Conservation (phyloP, 768 basidiomycete genomes). For the Lanmaoa rubissima region DNA sequence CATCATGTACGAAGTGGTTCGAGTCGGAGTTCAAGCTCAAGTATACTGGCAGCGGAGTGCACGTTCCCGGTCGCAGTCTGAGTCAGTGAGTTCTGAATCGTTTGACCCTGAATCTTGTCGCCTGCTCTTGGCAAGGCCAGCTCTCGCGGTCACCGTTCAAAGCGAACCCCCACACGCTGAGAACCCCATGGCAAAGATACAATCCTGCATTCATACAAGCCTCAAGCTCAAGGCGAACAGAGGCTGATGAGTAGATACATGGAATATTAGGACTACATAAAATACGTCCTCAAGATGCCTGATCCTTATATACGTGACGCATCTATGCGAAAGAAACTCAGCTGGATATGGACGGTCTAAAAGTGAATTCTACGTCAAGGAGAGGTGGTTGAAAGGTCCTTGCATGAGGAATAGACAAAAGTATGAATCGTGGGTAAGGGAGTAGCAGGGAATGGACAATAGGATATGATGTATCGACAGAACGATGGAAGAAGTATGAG, state of each 20-base stretch:
- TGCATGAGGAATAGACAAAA: slow-evolving; percentile 9
- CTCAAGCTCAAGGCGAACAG: slow-evolving; percentile 5
- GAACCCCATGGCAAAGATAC: slow-evolving; percentile 9
- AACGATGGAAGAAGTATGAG: slow-evolving; percentile 7
- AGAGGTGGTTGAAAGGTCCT: slow-evolving; percentile 1
- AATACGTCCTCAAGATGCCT: slow-evolving; percentile 37
- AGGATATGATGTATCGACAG: slow-evolving; percentile 19
- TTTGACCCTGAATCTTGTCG: neutral
- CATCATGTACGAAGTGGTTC: no score
- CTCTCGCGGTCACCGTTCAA: neutral
- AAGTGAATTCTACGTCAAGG: slow-evolving; percentile 21
- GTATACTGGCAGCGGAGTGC: neutral
- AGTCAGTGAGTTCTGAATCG: no score
- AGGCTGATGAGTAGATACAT: slow-evolving; percentile 26
- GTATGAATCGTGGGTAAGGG: slow-evolving; percentile 4
- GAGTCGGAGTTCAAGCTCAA: slow-evolving; percentile 9
- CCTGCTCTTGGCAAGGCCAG: neutral
- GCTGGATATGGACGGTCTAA: slow-evolving; percentile 20
- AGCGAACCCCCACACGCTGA: neutral
- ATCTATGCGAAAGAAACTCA: slow-evolving; percentile 25
- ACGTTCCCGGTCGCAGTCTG: neutral
- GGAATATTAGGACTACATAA: slow-evolving; percentile 33
- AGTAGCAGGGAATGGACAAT: slow-evolving; percentile 9
- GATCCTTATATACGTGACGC: slow-evolving; percentile 33
- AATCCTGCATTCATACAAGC: slow-evolving; percentile 22